A percentile compares a stretch with the other conserved stretches of the same genome.
These are phyloP conservation scores for Ascochyta viciae-villosae DNA, from an alignment of 2,329 filamentous ascomycete species.

Conservation along the genomic window DNA sequence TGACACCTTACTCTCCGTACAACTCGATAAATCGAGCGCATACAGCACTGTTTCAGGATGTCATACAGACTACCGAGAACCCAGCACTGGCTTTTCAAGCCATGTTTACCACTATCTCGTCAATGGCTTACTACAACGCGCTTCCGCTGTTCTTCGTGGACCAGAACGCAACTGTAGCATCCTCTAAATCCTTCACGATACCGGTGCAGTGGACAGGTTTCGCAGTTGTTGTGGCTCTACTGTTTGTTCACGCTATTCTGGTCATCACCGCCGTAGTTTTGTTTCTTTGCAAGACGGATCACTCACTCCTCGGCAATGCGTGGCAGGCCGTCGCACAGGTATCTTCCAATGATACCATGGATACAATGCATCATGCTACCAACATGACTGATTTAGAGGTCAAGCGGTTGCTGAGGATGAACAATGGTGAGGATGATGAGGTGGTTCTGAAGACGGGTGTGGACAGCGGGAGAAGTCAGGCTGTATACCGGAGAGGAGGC, in stretches of 20 bases:
- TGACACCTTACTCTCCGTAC: neutral
- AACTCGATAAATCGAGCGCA: slow-evolving; percentile 15
- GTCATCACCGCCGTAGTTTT: slow-evolving; percentile 2
- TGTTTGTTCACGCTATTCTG: slow-evolving; percentile 9
- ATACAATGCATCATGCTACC: slow-evolving; percentile 9
- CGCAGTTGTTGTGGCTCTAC: slow-evolving; percentile 1
- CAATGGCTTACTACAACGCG: slow-evolving; percentile 21
- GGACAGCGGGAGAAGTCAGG: slow-evolving; percentile 7
- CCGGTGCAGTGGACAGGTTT: slow-evolving; percentile 10
- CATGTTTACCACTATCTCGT: slow-evolving; percentile 12
- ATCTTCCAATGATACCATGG: slow-evolving; percentile 8
- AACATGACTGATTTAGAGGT: slow-evolving; percentile 17
- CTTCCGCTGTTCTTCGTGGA: slow-evolving; percentile 5
- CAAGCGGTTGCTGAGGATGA: slow-evolving; percentile 2
- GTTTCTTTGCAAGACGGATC: slow-evolving; percentile 11
- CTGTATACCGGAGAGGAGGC: slow-evolving; percentile 1
- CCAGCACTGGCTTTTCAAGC: slow-evolving; percentile 20
- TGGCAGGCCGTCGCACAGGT: slow-evolving; percentile 22
- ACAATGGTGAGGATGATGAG: neutral
- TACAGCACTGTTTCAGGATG: slow-evolving; percentile 14
- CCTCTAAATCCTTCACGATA: neutral
- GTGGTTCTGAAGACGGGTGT: slow-evolving; percentile 1
- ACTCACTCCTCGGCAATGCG: slow-evolving; percentile 20
- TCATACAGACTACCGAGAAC: slow-evolving; percentile 10
- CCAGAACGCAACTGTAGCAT: neutral